Evolutionary conservation across 2,329 filamentous ascomycete species (phyloP).

Genomic region (Alternaria brassicae): DNA sequence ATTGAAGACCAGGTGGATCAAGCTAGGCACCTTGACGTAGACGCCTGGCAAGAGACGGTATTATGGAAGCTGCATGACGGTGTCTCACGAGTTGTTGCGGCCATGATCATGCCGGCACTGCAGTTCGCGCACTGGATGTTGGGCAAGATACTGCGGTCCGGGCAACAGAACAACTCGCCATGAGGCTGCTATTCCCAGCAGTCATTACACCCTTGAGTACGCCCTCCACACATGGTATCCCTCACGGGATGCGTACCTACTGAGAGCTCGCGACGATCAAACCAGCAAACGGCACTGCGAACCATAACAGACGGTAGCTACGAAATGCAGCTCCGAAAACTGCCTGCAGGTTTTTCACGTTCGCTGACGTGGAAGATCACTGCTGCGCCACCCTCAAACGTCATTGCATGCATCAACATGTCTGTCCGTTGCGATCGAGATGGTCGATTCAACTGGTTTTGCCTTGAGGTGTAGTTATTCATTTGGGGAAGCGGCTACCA

Average conservation of each 20-base stretch:
- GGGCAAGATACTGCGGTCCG: slow-evolving; percentile 40
- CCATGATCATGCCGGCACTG: slow-evolving; percentile 42
- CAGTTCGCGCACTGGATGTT: slow-evolving; percentile 46
- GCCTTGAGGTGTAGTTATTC: not conserved
- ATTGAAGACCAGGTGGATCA: slow-evolving; percentile 37
- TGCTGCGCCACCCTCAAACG: not conserved
- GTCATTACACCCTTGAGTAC: not conserved
- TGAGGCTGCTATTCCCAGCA: not conserved
- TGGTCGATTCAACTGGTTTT: not conserved
- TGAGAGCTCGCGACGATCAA: not conserved
- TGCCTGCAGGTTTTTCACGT: not conserved
- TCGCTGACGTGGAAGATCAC: not conserved
- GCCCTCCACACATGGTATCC: not conserved
- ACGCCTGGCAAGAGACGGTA: slow-evolving; percentile 40
- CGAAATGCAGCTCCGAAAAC: not conserved
- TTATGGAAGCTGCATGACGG: slow-evolving; percentile 45
- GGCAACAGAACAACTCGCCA: slow-evolving; percentile 1
- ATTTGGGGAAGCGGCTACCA: not conserved
- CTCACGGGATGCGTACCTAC: too few species aligned
- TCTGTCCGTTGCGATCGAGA: not conserved
- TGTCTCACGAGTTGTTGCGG: slow-evolving; percentile 36
- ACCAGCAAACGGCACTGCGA: not conserved
- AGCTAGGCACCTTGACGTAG: slow-evolving; percentile 36
- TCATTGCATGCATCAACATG: not conserved
- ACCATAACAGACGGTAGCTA: too few species aligned